Evolutionary conservation across 2,329 filamentous ascomycete species (phyloP), one percentile per base, ranked within the genome.

Genomic region (Cladosporium austrohemisphaericum): DNA sequence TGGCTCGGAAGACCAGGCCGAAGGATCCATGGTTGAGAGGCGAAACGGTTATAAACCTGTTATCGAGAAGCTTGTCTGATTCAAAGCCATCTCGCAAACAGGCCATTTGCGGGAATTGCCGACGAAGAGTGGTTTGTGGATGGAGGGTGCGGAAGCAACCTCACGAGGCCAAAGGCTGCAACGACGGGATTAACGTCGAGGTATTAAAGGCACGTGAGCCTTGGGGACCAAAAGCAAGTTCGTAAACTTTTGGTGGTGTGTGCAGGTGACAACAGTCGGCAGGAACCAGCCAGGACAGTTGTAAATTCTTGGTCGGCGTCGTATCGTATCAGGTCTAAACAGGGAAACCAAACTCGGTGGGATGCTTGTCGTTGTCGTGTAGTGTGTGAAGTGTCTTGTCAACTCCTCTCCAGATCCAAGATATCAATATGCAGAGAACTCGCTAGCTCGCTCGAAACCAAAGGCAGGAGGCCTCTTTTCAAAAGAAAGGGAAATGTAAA

Each of bases 21-120:
- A 97, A 98, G 49, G 93, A 97, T 61, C 93, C 93, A 79, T 96
- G 90, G 68, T 98, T 98, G 74, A 98, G 86, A 51, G 93, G 91
- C 59, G 91, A 88, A 65, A 96, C 79, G 50, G 91, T 95, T 72
- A 87, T 78, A 70, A 93, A 98, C 59, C 93, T 91, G 43, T 61
- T 57, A 67, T 88, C 84, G 66, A 95, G 83, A 66, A 95, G 73
- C 71, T 86, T 81, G 70, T 86, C 88, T 70, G 83, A 77, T 65
- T 83, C 76, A 73, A 95, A 93, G 65, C 83, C 79, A 72, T 90
- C 83, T 74, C 84, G 83, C 77, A 95, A 81, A 77, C 89, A 95
- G 74, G 90, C 88, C 89, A 95, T 86, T 60, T 55, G 59, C 18
- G 31, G n/a, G 31, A 28, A 29, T 26, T 37, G 43, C 35, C 41